phyloP scores from a whole-genome alignment of 2,329 filamentous ascomycete species.

The Geoglossum cookeanum region DNA sequence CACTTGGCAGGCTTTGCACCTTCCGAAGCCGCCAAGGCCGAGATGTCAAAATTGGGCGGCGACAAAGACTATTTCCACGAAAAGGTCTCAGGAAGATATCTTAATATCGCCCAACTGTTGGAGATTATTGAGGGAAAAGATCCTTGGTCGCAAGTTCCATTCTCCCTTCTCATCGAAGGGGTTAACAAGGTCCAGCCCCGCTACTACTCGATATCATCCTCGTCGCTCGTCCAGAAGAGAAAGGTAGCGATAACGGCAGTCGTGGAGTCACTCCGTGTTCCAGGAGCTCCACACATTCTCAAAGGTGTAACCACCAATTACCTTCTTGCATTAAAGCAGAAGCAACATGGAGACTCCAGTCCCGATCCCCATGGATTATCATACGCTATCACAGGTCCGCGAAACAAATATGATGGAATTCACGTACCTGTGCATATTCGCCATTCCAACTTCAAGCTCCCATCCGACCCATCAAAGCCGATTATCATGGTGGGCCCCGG shows the following conservation, averaged over 20 bases:
- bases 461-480: slow-evolving; percentile 82
- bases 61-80: slow-evolving; percentile 94
- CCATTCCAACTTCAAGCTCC: slow-evolving; percentile 98
- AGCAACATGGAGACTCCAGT: slow-evolving; percentile 74
- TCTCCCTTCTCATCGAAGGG: slow-evolving; percentile 87
- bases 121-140: slow-evolving; percentile 51
- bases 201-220: slow-evolving; percentile 98
- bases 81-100: slow-evolving; percentile 60
- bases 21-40: slow-evolving; percentile 62
- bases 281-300: slow-evolving; percentile 59
- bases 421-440: slow-evolving; percentile 90
- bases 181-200: slow-evolving; percentile 89
- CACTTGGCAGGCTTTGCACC: slow-evolving; percentile 80
- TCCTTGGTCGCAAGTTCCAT: slow-evolving; percentile 70
- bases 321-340: slow-evolving; percentile 81
- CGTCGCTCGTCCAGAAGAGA: slow-evolving; percentile 80
- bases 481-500: slow-evolving; percentile 93
- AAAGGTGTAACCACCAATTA: slow-evolving; percentile 97
- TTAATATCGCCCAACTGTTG: slow-evolving; percentile 79
- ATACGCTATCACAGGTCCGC: slow-evolving; percentile 72
- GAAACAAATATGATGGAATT: slow-evolving; percentile 93
- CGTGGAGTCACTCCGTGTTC: slow-evolving; percentile 65
- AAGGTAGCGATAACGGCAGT: slow-evolving; percentile 91
- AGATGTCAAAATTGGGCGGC: slow-evolving; percentile 71
- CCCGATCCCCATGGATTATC: slow-evolving; percentile 69